A percentile compares a stretch with the other conserved stretches of the same genome.
Conservation (phyloP, 768 basidiomycete genomes). For the Tylopilus subfusipes region DNA sequence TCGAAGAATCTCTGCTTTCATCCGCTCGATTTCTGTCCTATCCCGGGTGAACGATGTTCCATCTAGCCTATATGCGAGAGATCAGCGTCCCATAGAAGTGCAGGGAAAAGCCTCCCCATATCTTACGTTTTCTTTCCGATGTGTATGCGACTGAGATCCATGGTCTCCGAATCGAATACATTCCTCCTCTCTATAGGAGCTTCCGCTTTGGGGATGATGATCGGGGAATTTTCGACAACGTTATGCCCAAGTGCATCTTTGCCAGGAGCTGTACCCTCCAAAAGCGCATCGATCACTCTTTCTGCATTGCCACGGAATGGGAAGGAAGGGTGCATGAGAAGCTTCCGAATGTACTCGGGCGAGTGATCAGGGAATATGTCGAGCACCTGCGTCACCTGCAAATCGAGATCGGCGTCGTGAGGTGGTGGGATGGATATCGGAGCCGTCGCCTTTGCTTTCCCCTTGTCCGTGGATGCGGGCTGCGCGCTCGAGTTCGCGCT, state of each 20-base stretch:
- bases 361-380: constrained; percentile 70
- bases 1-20: constrained; percentile 82
- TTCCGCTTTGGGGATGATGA: background rate
- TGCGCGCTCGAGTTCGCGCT: constrained; percentile 34
- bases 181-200: constrained; percentile 54
- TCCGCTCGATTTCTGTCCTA: constrained; percentile 57
- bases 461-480: constrained; percentile 27
- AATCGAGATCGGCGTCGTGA: constrained; percentile 46
- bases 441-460: constrained; percentile 39
- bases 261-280: constrained; percentile 66
- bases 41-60: constrained; percentile 49
- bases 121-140: constrained; percentile 65
- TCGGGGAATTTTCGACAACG: background rate
- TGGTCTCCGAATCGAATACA: constrained; percentile 66
- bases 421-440: constrained; percentile 8
- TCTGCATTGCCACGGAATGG: constrained; percentile 56
- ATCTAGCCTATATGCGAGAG: constrained; percentile 38
- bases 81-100: constrained; percentile 4
- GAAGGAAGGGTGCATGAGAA: constrained; percentile 47
- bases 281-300: constrained; percentile 62
- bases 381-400: constrained; percentile 64
- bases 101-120: background rate
- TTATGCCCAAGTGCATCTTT: constrained; percentile 27
- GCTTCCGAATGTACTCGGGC: constrained; percentile 51
- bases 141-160: constrained; percentile 59